These are phyloP conservation scores for Fusarium sterilihyphosum DNA, from an alignment of 2,329 filamentous ascomycete genomes.

Conservation along the genomic window DNA sequence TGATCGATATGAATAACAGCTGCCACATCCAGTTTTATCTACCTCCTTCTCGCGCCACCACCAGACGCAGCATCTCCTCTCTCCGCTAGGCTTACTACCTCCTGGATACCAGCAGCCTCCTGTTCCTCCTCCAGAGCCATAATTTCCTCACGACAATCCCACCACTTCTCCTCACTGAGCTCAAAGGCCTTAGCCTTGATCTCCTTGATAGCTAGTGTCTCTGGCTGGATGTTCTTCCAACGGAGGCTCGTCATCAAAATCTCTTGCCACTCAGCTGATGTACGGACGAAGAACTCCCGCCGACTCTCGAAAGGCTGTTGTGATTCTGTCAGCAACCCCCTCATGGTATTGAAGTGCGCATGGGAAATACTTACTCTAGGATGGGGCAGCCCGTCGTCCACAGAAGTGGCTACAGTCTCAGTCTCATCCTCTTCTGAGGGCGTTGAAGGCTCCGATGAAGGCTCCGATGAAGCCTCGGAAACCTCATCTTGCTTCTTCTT, in stretches of 20 bases:
- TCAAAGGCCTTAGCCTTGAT: conserved; percentile 91
- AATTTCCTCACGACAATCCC: conserved; percentile 96
- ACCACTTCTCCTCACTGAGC: conserved; percentile 96
- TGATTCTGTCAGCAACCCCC: background rate
- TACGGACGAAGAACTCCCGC: conserved; percentile 91
- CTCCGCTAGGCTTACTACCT: conserved; percentile 89
- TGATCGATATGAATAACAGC: background rate
- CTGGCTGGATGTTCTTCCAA: conserved; percentile 72
- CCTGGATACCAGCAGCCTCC: conserved; percentile 92
- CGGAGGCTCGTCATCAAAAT: conserved; percentile 79
- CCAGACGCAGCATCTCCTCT: conserved; percentile 64
- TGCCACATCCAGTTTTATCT: background rate
- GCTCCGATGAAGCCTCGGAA: conserved; percentile 51
- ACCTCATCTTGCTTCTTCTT: conserved; percentile 63
- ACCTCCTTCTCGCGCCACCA: conserved; percentile 49
- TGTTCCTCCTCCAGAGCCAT: conserved; percentile 93
- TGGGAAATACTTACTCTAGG: conserved; percentile 57
- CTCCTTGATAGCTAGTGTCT: conserved; percentile 84
- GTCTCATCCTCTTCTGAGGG: conserved; percentile 57
- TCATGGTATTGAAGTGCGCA: background rate
- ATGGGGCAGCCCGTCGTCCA: conserved; percentile 81
- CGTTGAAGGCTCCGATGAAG: conserved; percentile 39
- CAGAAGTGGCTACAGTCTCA: conserved; percentile 60
- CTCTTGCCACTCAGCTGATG: conserved; percentile 90
- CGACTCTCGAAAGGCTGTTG: conserved; percentile 84